Percentiles rank a stretch among this genome's conserved stretches.
Conservation (phyloP, 1,139 yeast genomes). For the Lodderomyces parapsilosis region DNA sequence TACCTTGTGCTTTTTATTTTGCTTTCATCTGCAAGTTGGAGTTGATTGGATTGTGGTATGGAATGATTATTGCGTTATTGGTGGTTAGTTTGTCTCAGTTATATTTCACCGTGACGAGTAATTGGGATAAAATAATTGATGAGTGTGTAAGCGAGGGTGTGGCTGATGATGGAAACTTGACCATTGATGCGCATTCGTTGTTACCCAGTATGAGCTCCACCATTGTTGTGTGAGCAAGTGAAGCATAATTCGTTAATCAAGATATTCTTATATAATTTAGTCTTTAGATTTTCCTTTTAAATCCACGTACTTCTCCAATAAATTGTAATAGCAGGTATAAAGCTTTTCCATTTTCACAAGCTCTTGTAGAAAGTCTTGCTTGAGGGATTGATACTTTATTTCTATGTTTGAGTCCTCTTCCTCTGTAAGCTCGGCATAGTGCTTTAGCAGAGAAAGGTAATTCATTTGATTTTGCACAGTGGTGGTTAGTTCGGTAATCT, state of each 20-base stretch:
- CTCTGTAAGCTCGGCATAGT: background rate
- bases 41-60: slow-evolving; percentile 61
- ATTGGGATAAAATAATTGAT: slow-evolving; percentile 56
- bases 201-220: slow-evolving; percentile 34
- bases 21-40: slow-evolving; percentile 48
- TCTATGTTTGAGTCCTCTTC: background rate
- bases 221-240: slow-evolving; percentile 2
- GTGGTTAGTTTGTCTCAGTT: slow-evolving; percentile 47
- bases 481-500: background rate
- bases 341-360: background rate
- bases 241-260: too few species aligned
- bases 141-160: slow-evolving; percentile 43
- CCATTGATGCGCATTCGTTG: slow-evolving; percentile 31
- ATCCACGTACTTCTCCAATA: background rate
- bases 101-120: slow-evolving; percentile 45
- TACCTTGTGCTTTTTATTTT: slow-evolving; percentile 55
- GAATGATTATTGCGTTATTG: slow-evolving; percentile 55
- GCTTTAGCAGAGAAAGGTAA: background rate
- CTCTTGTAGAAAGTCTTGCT: background rate
- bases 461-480: background rate
- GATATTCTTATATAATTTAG: too few species aligned
- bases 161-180: slow-evolving; percentile 33
- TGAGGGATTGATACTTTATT: background rate
- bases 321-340: background rate
- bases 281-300: background rate